Evolutionary conservation across 2,329 filamentous ascomycete species (phyloP).

Genomic region (Dactylellina sp.): DNA sequence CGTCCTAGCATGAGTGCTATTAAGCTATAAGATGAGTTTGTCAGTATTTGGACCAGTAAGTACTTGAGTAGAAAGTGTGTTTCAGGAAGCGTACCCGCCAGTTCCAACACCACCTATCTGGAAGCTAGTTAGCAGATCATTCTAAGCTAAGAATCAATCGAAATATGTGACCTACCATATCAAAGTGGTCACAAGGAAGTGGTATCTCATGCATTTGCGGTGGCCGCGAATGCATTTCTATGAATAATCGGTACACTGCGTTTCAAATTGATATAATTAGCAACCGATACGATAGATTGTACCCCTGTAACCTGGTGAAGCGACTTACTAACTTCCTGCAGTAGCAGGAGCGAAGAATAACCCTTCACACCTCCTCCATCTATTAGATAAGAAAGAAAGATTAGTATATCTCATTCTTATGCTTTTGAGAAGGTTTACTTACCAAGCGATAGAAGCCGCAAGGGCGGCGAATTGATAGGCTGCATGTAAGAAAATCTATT

Average conservation of each 20-base stretch:
- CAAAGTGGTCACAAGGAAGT: conserved; percentile 54
- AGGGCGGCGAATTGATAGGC: conserved; percentile 38
- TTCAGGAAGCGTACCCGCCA: conserved; percentile 46
- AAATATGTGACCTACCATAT: conserved; percentile 39
- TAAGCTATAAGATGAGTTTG: conserved; percentile 14
- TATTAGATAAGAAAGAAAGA: conserved; percentile 22
- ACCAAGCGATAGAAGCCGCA: conserved; percentile 50
- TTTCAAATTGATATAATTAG: conserved; percentile 18
- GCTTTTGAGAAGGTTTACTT: conserved; percentile 1
- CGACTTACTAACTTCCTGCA: conserved; percentile 56
- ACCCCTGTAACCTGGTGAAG: neutral
- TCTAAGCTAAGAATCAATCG: neutral
- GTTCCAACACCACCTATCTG: conserved; percentile 55
- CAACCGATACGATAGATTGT: neutral
- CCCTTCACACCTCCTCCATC: conserved; percentile 56
- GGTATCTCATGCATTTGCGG: conserved; percentile 55
- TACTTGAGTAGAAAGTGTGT: conserved; percentile 22
- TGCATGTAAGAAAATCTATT: conserved; percentile 49
- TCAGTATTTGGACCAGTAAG: neutral
- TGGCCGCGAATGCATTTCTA: conserved; percentile 50
- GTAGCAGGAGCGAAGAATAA: conserved; percentile 55
- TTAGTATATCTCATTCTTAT: conserved; percentile 10
- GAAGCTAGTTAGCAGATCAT: conserved; percentile 19
- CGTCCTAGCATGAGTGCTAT: conserved; percentile 83
- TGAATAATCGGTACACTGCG: conserved; percentile 52